Percentiles rank a stretch among this genome's conserved stretches.
Evolutionary conservation across 768 basidiomycete genomes (phyloP).

Genomic region (Rhodotorula babjevae): DNA sequence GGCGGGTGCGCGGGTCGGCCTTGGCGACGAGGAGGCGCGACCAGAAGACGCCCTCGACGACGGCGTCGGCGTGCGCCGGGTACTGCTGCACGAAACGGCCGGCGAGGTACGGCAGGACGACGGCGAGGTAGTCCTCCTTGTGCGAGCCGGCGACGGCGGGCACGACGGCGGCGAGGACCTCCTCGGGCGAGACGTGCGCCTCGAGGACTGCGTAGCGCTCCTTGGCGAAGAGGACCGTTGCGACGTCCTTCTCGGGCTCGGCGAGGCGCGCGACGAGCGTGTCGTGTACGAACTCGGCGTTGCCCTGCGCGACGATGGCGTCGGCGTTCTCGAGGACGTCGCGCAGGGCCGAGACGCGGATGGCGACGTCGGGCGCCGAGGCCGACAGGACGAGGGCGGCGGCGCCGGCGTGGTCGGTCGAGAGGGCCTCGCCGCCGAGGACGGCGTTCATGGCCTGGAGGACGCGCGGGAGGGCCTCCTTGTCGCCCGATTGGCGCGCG

Average conservation of each 20-base stretch:
- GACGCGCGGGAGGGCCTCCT: slow-evolving; percentile 4
- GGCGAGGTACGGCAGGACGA: slow-evolving; percentile 50
- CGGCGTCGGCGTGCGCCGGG: slow-evolving; percentile 1
- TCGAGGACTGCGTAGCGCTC: slow-evolving; percentile 49
- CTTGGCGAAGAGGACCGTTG: slow-evolving; percentile 63
- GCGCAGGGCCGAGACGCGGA: slow-evolving; percentile 54
- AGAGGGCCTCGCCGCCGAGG: slow-evolving; percentile 19
- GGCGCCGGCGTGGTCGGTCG: neutral
- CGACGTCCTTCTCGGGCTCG: slow-evolving; percentile 60
- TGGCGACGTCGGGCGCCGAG: slow-evolving; percentile 55
- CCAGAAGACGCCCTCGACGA: slow-evolving; percentile 28
- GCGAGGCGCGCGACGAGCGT: slow-evolving; percentile 66
- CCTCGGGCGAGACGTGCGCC: slow-evolving; percentile 28
- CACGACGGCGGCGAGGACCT: slow-evolving; percentile 41
- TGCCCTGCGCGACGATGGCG: slow-evolving; percentile 24
- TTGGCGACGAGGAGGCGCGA: slow-evolving; percentile 18
- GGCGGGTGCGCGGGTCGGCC: neutral
- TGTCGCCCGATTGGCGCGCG: neutral
- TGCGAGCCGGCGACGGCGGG: slow-evolving; percentile 22
- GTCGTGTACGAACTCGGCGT: slow-evolving; percentile 52
- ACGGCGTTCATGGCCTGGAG: slow-evolving; percentile 30
- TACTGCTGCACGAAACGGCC: slow-evolving; percentile 54
- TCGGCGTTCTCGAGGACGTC: slow-evolving; percentile 51
- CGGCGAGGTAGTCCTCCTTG: slow-evolving; percentile 14
- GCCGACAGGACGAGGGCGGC: slow-evolving; percentile 19